Evolutionary conservation across 345 rosid genomes (phyloP).

Genomic region (Eucalyptus cloeziana): DNA sequence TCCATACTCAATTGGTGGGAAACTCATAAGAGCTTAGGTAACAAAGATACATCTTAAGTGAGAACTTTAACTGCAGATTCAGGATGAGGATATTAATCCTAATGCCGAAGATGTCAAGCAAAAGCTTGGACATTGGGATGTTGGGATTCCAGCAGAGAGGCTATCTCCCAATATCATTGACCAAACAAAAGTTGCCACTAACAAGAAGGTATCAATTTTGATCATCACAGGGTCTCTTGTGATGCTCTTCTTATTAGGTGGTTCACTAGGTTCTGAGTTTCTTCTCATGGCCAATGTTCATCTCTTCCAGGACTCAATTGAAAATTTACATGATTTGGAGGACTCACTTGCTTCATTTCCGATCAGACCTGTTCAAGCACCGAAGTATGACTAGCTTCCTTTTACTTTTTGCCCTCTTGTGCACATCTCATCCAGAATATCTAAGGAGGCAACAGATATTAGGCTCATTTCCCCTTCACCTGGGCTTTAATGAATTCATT

Average conservation of each 20-base stretch:
- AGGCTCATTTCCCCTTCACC: not conserved
- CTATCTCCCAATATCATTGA: conserved; percentile 28
- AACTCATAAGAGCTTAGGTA: not conserved
- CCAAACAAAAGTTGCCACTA: conserved; percentile 37
- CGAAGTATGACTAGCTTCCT: not conserved
- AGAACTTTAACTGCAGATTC: conserved; percentile 46
- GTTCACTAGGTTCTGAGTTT: not conserved
- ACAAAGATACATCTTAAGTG: not conserved
- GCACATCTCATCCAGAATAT: not conserved
- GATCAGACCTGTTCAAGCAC: conserved; percentile 65
- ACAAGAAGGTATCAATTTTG: conserved; percentile 35
- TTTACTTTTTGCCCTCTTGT: not conserved
- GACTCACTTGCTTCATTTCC: conserved; percentile 74
- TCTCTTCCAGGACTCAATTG: conserved; percentile 57
- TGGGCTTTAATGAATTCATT: not conserved
- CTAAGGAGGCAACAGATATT: not conserved
- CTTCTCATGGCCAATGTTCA: not conserved
- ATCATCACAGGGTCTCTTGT: not conserved
- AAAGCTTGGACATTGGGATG: conserved; percentile 1
- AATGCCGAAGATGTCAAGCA: conserved; percentile 42
- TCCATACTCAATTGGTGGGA: not conserved
- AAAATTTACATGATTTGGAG: conserved; percentile 58
- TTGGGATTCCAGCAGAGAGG: conserved; percentile 15
- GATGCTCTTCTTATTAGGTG: not conserved
- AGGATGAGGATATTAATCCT: conserved; percentile 41